phyloP scores from a whole-genome alignment of 345 rosid species.

The Ricinus communis region DNA sequence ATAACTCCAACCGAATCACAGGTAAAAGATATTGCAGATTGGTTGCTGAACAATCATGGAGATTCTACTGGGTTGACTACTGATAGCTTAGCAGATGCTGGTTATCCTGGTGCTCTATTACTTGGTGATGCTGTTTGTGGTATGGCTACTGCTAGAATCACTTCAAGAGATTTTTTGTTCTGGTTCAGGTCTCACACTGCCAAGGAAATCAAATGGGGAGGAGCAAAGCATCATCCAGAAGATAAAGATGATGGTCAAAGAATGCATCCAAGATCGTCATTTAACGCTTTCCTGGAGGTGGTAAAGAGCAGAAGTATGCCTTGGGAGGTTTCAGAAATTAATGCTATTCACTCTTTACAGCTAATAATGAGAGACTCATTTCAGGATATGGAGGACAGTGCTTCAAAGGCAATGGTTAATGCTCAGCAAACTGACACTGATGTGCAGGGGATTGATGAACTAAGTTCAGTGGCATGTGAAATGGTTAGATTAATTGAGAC shows the following conservation, averaged over 20 bases:
- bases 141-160: conserved; percentile 73
- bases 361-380: conserved; percentile 72
- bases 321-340: conserved; percentile 79
- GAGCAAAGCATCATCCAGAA: conserved; percentile 73
- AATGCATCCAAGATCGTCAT: conserved; percentile 83
- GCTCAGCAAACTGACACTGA: conserved; percentile 26
- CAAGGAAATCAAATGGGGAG: conserved; percentile 81
- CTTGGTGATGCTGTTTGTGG: conserved; percentile 85
- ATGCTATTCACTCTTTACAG: conserved; percentile 79
- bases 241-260: conserved; percentile 62
- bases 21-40: conserved; percentile 59
- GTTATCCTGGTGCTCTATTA: conserved; percentile 62
- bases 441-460: conserved; percentile 48
- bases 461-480: conserved; percentile 71
- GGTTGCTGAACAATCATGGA: conserved; percentile 64
- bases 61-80: conserved; percentile 75
- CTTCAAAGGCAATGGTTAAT: conserved; percentile 37
- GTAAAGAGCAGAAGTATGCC: conserved; percentile 70
- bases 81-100: conserved; percentile 69
- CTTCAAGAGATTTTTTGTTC: conserved; percentile 65
- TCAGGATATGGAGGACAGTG: conserved; percentile 38
- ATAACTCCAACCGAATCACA: conserved; percentile 74
- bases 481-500: conserved; percentile 89
- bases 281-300: conserved; percentile 80
- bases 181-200: conserved; percentile 92